Evolutionary conservation across 768 basidiomycete genomes (phyloP).

Genomic region (Cyclocybe aegerita): DNA sequence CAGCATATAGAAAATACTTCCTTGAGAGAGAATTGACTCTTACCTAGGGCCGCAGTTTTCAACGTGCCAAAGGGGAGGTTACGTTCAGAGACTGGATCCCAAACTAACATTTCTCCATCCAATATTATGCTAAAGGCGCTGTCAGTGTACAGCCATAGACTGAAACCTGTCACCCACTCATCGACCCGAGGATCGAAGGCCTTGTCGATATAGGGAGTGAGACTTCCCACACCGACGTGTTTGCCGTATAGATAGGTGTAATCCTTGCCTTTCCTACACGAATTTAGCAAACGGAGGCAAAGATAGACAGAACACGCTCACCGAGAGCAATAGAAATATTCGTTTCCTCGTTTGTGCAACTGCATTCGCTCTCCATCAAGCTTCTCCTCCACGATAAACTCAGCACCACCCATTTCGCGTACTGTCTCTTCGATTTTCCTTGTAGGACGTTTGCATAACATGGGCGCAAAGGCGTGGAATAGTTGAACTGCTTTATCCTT

Average conservation of each 20-base stretch:
- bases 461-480: slow-evolving; percentile 88
- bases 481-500: slow-evolving; percentile 85
- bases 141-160: not conserved
- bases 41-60: slow-evolving; percentile 89
- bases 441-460: slow-evolving; percentile 90
- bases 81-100: slow-evolving; percentile 88
- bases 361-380: slow-evolving; percentile 97
- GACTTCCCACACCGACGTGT: slow-evolving; percentile 75
- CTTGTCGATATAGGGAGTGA: slow-evolving; percentile 82
- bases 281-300: slow-evolving; percentile 1
- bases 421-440: slow-evolving; percentile 81
- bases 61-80: slow-evolving; percentile 92
- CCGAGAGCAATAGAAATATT: slow-evolving; percentile 94
- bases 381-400: slow-evolving; percentile 95
- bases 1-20: not conserved
- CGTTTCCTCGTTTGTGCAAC: slow-evolving; percentile 87
- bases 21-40: not conserved
- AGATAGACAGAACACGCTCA: slow-evolving; percentile 25
- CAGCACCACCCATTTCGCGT: slow-evolving; percentile 73
- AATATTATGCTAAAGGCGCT: slow-evolving; percentile 69
- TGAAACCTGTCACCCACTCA: slow-evolving; percentile 56
- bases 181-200: slow-evolving; percentile 77
- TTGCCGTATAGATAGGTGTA: slow-evolving; percentile 92
- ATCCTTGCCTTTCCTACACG: slow-evolving; percentile 79
- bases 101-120: slow-evolving; percentile 98